Base-by-base conservation (phyloP, 345 rosid genomes). In the Arabis alpina region DNA sequence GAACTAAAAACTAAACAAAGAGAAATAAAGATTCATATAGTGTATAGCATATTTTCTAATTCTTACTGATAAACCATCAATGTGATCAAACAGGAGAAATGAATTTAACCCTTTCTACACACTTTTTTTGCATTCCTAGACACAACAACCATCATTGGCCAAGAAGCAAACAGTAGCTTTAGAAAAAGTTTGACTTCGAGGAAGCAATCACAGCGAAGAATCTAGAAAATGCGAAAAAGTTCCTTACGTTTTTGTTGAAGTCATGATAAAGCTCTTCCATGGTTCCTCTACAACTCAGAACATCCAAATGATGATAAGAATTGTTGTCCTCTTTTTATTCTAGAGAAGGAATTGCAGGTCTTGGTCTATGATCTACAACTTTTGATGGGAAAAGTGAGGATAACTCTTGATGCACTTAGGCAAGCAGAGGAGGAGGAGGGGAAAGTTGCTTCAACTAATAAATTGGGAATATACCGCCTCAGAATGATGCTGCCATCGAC, bases 361-460 rank as follows among this genome's bases (percentile, higher is more conserved):
- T 98, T 72, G 99, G 99, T 81, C 96, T 89, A 59, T 96, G 98
- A 78, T 94, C 99, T 48, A 97, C 98, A 68, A 94, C 98, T 84
- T 78, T 91, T 40, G 98, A 89, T 50, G 99, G 93, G 74, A 83
- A 83, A 50, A 94, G 88, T 24, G 83, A 84, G 71, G 96, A 70
- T 23, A 27, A 27, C 1, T 80, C 85, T 66, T 83, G 90, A 75
- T 80, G 92, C 44, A 94, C 82, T 76, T 86, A 80, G 62, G 97
- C 93, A 75, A 91, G 92, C n/a, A n/a, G n/a, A n/a, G n/a, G n/a
- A 80, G 89, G 93, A 58, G 99, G 96, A 58, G 99, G 97, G 55
- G 83, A 43, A 55, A 93, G 98, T 80, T 91, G 99, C 77, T 69
- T 89, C 71, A 87, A 72, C 67, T 71, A 45, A 75, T 73, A 47